phyloP scores from a whole-genome alignment of 176 grass and related monocot species.

The Lolium rigidum region DNA sequence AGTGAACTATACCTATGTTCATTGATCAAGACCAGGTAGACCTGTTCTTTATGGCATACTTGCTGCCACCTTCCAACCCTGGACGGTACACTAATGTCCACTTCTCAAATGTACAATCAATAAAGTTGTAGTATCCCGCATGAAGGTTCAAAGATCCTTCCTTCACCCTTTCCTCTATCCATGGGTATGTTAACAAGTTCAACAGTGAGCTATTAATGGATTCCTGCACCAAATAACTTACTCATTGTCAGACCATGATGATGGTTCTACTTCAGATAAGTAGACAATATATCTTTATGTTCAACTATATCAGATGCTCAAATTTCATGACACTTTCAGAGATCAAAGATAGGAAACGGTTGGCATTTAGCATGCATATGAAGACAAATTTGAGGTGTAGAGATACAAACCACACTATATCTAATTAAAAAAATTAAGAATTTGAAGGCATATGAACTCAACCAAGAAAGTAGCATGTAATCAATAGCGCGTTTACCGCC shows the following conservation, averaged over 20 bases:
- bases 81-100: constrained; percentile 85
- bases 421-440: not conserved
- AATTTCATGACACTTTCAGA: not conserved
- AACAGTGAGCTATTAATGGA: constrained; percentile 89
- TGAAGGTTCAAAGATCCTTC: constrained; percentile 77
- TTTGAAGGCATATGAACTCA: not conserved
- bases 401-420: not conserved
- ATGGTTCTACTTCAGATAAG: not conserved
- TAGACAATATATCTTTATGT: not conserved
- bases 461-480: constrained; percentile 21
- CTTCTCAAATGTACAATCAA: constrained; percentile 91
- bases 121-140: constrained; percentile 90
- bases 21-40: constrained; percentile 72
- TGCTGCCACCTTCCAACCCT: constrained; percentile 86
- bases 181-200: constrained; percentile 95
- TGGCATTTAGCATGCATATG: not conserved
- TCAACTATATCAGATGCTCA: not conserved
- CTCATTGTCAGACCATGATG: constrained; percentile 5
- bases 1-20: constrained; percentile 46
- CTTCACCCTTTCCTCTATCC: constrained; percentile 90
- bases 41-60: constrained; percentile 89
- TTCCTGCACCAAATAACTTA: constrained; percentile 52
- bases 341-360: constrained; percentile 9
- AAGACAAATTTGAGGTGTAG: not conserved
- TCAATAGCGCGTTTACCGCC: not conserved